These are phyloP conservation scores for Monosporascus sp. DNA, from an alignment of 2,329 filamentous ascomycete genomes.

Conservation along the genomic window DNA sequence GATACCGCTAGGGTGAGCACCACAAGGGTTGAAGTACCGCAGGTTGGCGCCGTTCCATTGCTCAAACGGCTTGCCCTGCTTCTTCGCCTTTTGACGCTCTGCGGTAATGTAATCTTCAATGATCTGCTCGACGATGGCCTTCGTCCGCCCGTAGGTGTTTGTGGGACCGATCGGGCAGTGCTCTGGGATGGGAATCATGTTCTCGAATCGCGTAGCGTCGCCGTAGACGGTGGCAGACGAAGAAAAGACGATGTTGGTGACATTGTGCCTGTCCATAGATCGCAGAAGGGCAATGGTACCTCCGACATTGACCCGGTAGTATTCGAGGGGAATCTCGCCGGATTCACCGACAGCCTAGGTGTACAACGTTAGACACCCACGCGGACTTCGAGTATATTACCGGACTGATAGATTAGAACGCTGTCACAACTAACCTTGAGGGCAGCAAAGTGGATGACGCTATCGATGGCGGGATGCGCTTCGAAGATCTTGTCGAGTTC, in stretches of 20 bases:
- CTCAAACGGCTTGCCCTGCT: constrained; percentile 69
- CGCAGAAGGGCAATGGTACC: constrained; percentile 83
- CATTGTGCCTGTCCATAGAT: constrained; percentile 83
- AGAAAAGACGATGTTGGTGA: constrained; percentile 97
- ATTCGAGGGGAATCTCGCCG: constrained; percentile 87
- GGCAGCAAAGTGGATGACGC: constrained; percentile 97
- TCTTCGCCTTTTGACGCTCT: constrained; percentile 75
- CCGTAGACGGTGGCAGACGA: constrained; percentile 98
- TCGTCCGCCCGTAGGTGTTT: constrained; percentile 96
- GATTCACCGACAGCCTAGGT: constrained; percentile 89
- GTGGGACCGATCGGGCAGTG: constrained; percentile 93
- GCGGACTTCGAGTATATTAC: neutral
- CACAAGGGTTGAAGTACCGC: constrained; percentile 96
- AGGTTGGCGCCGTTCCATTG: constrained; percentile 91
- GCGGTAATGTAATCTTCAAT: constrained; percentile 89
- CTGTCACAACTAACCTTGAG: constrained; percentile 63
- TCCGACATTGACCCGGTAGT: constrained; percentile 95
- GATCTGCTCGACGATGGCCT: constrained; percentile 84
- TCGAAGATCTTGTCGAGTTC: constrained; percentile 82
- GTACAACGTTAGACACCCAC: constrained; percentile 9
- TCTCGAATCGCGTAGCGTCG: constrained; percentile 88
- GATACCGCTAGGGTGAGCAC: constrained; percentile 88
- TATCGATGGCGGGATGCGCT: constrained; percentile 89
- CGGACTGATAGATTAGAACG: too few relatives aligned
- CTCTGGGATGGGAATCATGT: constrained; percentile 99